These are phyloP conservation scores for Iberis pinnata DNA, from an alignment of 345 rosid species.

Conservation along the genomic window DNA sequence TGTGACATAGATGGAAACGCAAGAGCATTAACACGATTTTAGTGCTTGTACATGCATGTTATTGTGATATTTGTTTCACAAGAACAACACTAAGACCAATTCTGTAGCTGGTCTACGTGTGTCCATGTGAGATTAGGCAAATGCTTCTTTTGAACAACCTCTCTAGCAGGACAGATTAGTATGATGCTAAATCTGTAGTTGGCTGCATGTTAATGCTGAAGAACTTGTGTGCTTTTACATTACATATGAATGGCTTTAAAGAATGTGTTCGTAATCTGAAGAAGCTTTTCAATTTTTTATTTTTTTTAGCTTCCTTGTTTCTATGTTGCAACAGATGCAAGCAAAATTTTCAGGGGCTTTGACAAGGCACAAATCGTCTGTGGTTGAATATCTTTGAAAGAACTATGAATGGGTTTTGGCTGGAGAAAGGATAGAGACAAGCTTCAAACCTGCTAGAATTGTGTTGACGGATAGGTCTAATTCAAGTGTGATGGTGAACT, in stretches of 20 bases:
- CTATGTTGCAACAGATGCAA: constrained; percentile 88
- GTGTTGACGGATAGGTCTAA: constrained; percentile 87
- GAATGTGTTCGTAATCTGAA: constrained; percentile 81
- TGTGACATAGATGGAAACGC: no score
- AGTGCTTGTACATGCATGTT: no score
- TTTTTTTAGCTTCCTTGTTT: constrained; percentile 83
- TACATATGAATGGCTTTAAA: constrained; percentile 90
- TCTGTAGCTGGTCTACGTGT: no score
- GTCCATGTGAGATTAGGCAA: no score
- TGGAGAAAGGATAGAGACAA: constrained; percentile 80
- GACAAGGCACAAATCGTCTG: constrained; percentile 92
- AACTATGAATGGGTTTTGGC: constrained; percentile 92
- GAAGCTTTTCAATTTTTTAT: constrained; percentile 76
- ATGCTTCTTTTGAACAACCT: no score
- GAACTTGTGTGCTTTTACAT: constrained; percentile 92
- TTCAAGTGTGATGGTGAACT: constrained; percentile 63
- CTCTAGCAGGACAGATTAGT: no score
- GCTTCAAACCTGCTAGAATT: constrained; percentile 74
- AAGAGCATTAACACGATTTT: no score
- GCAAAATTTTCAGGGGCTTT: constrained; percentile 81
- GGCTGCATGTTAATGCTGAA: no score
- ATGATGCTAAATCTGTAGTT: no score
- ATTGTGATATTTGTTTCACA: no score
- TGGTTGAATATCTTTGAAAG: constrained; percentile 72
- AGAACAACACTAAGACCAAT: no score